Base-by-base conservation (phyloP, 2,329 filamentous ascomycete genomes). In the Cladosporium austrohemisphaericum region DNA sequence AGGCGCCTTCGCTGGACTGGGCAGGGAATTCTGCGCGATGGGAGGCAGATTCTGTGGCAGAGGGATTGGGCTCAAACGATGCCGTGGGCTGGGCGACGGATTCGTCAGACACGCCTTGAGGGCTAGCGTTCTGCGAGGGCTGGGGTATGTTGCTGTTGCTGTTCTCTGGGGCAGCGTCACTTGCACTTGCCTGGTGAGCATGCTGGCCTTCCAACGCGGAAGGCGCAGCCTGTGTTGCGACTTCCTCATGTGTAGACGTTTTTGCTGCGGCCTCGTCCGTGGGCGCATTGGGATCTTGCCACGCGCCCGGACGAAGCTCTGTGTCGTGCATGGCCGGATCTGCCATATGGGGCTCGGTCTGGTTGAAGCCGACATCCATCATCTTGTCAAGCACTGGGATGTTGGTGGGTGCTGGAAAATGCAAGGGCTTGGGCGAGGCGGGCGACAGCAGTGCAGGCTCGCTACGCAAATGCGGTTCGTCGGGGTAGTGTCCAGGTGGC, bases 321-420 rank as follows among this genome's bases (percentile, higher is more conserved):
- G 63, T 65, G 49, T 65, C 57, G 57, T 56, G 64, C 57, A 59
- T 60, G 49, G 61, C 53, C 11, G 63, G 63, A 40, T 63, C 61
- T 44, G 45, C 55, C 73, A 78, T 72, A 65, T 80, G 79, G 54
- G 76, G 77, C 47, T 81, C 75, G 49, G 81, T 81, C 65, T 85
- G 81, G 69, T 84, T 83, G 74, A 86, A 85, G 59, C 78, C 71
- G 48, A 82, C 81, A 69, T 88, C 83, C 78, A 81, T 87, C 70
- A 86, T 83, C 64, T 84, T 82, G 64, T 83, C 77, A 62, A 87
- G 73, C 48, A 88, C 78, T 51, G 84, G 82, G 52, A 87, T 85
- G 58, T 81, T 84, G 58, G 81, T 77, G 46, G 83, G 82, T 67
- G 84, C 79, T 57, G 83, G 77, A 57, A 83, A 73, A 68, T 86